Evolutionary conservation across 805 yeast genomes (phyloP).

Genomic region (Saccharomycopsis capsularis): DNA sequence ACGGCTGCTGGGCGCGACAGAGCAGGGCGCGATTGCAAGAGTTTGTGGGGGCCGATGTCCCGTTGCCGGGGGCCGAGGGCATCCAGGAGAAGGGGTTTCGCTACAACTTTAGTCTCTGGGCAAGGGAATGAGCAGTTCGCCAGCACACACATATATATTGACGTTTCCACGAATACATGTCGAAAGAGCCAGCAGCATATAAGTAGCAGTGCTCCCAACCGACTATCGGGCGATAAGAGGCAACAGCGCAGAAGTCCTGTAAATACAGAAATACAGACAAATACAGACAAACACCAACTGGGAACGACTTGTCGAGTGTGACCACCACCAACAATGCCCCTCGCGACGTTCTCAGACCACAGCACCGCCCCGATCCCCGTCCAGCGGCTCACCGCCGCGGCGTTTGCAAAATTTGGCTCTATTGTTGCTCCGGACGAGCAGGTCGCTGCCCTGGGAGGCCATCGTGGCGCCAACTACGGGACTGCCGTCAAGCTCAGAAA

Average conservation of each 20-base stretch:
- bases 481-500: conserved; percentile 75
- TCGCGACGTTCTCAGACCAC: not conserved
- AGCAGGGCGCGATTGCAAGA: conserved; percentile 32
- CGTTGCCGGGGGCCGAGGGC: conserved; percentile 24
- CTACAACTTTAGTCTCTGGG: conserved; percentile 61
- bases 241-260: too few species aligned
- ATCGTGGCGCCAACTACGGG: conserved; percentile 74
- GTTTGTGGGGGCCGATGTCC: conserved; percentile 32
- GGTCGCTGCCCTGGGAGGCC: not conserved
- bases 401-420: conserved; percentile 18
- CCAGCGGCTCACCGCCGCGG: conserved; percentile 10
- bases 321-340: too few species aligned
- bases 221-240: too few species aligned
- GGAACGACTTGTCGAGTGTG: too few species aligned
- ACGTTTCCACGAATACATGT: too few species aligned
- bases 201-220: too few species aligned
- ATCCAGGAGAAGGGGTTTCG: conserved; percentile 42
- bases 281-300: too few species aligned
- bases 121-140: too few species aligned
- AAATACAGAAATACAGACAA: too few species aligned
- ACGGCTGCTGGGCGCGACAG: conserved; percentile 30
- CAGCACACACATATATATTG: too few species aligned
- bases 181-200: too few species aligned
- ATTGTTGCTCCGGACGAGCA: conserved; percentile 21
- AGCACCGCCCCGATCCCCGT: conserved; percentile 5